A percentile compares a stretch with the other conserved stretches of the same genome.
Evolutionary conservation across 2,329 filamentous ascomycete genomes (phyloP).

Genomic region (Venturia pyrina): DNA sequence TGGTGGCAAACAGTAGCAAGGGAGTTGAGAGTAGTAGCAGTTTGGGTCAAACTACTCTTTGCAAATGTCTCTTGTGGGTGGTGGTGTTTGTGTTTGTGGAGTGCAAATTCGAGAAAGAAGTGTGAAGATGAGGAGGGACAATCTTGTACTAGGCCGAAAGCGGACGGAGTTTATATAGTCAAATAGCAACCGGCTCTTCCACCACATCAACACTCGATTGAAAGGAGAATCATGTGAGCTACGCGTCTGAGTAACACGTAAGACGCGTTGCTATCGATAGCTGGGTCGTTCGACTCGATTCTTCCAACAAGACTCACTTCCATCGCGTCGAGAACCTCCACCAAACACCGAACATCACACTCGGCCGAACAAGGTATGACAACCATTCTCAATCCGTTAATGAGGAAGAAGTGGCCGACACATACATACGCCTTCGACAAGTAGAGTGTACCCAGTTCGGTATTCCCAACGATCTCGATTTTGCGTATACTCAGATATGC

Average conservation of each 20-base stretch:
- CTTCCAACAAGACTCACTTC: neutral
- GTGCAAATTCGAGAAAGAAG: neutral
- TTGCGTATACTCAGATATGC: too few relatives aligned
- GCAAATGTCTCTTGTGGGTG: neutral
- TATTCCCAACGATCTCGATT: too few relatives aligned
- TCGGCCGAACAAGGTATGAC: neutral
- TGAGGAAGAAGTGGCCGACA: too few relatives aligned
- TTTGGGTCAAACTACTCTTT: neutral
- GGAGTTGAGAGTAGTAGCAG: neutral
- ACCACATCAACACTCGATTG: neutral
- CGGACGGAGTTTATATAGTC: neutral
- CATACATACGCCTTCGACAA: too few relatives aligned
- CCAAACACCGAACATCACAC: neutral
- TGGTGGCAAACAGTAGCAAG: neutral
- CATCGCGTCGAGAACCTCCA: neutral
- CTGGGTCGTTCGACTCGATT: neutral
- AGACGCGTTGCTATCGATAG: neutral
- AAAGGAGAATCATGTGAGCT: neutral
- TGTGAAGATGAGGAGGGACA: neutral
- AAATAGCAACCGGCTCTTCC: neutral
- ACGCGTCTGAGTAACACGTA: neutral
- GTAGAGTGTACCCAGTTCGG: too few relatives aligned
- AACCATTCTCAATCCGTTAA: neutral
- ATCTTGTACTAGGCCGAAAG: neutral
- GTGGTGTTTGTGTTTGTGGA: slow-evolving; percentile 1